Conservation (phyloP, 352 stramenopile genomes). For the Phytophthora gonapodyides region DNA sequence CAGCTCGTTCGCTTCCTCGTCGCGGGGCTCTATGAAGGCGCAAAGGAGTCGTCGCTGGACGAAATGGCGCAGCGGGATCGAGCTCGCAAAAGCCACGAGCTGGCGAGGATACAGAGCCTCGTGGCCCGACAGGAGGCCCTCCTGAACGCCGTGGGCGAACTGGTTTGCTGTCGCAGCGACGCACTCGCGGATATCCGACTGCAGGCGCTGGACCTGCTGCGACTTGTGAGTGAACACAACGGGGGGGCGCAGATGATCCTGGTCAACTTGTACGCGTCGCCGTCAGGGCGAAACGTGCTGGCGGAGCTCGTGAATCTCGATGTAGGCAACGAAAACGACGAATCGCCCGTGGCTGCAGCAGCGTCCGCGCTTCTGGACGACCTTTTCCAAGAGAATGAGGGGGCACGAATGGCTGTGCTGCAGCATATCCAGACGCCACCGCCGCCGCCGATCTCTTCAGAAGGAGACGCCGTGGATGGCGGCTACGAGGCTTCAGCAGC, state of each 20-base stretch:
- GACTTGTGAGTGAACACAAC: conserved; percentile 57
- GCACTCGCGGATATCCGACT: conserved; percentile 61
- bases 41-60: conserved; percentile 46
- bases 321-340: conserved; percentile 51
- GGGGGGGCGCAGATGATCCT: conserved; percentile 76
- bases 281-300: conserved; percentile 53
- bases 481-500: conserved; percentile 22
- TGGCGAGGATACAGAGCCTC: conserved; percentile 61
- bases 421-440: conserved; percentile 65
- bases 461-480: conserved; percentile 10
- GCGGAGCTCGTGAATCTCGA: conserved; percentile 66
- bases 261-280: conserved; percentile 55
- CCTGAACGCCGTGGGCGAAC: conserved; percentile 67
- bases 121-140: conserved; percentile 61
- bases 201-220: conserved; percentile 66
- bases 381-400: conserved; percentile 69
- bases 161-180: conserved; percentile 53
- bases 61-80: conserved; percentile 60
- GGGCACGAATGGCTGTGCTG: conserved; percentile 67
- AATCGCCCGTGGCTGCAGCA: conserved; percentile 62
- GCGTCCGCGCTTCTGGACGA: conserved; percentile 61
- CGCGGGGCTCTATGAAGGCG: conserved; percentile 59
- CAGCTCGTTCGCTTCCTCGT: conserved; percentile 76
- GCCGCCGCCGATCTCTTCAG: conserved; percentile 27
- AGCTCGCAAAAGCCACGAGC: conserved; percentile 47